Evolutionary conservation across 2,329 filamentous ascomycete genomes (phyloP), one percentile per base, ranked within the genome.

Genomic region (Aspergillus luchuensis): DNA sequence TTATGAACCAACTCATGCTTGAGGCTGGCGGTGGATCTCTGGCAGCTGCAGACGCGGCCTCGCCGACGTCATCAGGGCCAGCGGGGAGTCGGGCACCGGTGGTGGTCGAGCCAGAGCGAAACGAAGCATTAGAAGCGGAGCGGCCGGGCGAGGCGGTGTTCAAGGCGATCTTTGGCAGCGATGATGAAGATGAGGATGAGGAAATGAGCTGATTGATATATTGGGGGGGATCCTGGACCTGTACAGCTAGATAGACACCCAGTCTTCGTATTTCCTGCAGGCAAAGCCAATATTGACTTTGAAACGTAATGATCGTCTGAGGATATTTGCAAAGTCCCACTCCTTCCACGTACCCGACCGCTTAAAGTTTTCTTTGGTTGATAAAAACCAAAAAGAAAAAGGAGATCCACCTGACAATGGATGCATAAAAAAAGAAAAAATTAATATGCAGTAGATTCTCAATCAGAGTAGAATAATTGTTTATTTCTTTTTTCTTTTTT

Each of bases 81-180:
- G n/a, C 47, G 8, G 62, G 54, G 43, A 63, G 58, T 45, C 59
- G 33, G 63, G 58, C 66, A 36, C 69, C 66, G 47, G 66, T 74
- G 8, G 74, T 79, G 36, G 83, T 95, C 23, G 86, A 96, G 72
- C 84, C 88, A 0, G 90, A 91, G 64, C 85, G 82, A 66, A 97
- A 97, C 68, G 89, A 92, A 59, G 91, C 90, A 4, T 72, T 96
- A 8, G 91, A 96, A 71, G 88, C 85, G 0, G 82, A 87, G 69
- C 84, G 87, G 57, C 91, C 92, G 0, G 88, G 89, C 15, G 91
- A 93, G 52, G 91, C 90, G 47, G 88, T 97, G 0, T 92, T 97
- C 69, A 91, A 87, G 67, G 91, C 92, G n/a, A 92, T 98, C 30
- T 98, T 98, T 83, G 94, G 93, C 5, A 91, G 92, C 73, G 90